A percentile compares a stretch with the other conserved stretches of the same genome.
These are phyloP conservation scores for Epichloe scottii DNA, from an alignment of 2,329 filamentous ascomycete species.

Conservation along the genomic window DNA sequence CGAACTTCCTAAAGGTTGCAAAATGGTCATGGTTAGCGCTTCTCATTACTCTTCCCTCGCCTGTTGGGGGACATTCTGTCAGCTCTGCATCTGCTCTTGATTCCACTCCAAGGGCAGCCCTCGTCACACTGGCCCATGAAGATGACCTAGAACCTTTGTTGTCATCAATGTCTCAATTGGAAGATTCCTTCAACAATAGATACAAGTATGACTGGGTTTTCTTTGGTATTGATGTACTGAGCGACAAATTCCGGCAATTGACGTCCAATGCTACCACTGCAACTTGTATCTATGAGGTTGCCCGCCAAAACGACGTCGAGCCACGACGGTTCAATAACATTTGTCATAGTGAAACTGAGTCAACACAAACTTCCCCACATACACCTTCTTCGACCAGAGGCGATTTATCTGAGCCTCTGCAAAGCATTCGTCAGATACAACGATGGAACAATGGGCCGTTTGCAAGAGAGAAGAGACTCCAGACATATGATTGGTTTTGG, in stretches of 20 bases:
- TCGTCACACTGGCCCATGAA: constrained; percentile 20
- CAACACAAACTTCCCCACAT: constrained; percentile 1
- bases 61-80: constrained; percentile 9
- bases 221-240: constrained; percentile 72
- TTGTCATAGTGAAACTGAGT: neutral
- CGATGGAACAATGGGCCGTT: constrained; percentile 77
- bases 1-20: constrained; percentile 3
- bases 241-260: constrained; percentile 58
- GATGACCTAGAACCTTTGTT: constrained; percentile 19
- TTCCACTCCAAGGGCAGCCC: constrained; percentile 17
- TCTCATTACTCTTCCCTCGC: constrained; percentile 2
- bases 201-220: constrained; percentile 84
- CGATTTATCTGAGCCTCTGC: constrained; percentile 45
- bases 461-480: constrained; percentile 62
- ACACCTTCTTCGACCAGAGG: constrained; percentile 2
- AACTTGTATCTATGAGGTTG: constrained; percentile 57
- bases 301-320: constrained; percentile 67
- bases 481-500: constrained; percentile 48
- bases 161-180: constrained; percentile 41
- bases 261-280: constrained; percentile 60
- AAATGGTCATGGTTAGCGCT: constrained; percentile 5
- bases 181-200: constrained; percentile 56
- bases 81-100: constrained; percentile 9
- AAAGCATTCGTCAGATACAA: constrained; percentile 61
- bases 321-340: neutral